These are phyloP conservation scores for Dendrobium huoshanense DNA, from an alignment of 106 monocot species.

Conservation along the genomic window DNA sequence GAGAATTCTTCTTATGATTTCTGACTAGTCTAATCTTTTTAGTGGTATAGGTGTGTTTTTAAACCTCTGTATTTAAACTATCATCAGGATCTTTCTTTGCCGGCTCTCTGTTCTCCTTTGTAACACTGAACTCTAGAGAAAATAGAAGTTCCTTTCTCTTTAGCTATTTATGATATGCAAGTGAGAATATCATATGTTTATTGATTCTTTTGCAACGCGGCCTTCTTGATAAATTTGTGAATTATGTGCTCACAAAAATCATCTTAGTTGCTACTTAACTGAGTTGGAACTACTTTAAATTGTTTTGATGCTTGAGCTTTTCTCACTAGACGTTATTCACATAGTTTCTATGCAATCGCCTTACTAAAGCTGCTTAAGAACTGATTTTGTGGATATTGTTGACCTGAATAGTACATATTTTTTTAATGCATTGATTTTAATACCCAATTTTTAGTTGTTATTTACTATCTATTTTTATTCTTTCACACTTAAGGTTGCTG, in stretches of 20 bases:
- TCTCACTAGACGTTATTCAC: background rate
- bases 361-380: background rate
- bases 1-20: too few species aligned
- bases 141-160: too few species aligned
- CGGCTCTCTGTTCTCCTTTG: too few species aligned
- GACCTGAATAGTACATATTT: background rate
- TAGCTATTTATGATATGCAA: too few species aligned
- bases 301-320: background rate
- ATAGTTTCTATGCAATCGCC: background rate
- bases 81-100: too few species aligned
- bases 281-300: background rate
- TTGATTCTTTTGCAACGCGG: too few species aligned
- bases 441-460: background rate
- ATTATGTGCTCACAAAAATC: background rate
- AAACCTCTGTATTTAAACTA: too few species aligned
- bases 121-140: too few species aligned
- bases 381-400: background rate
- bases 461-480: constrained; percentile 1
- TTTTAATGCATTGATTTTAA: background rate
- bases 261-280: background rate
- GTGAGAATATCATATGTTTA: too few species aligned
- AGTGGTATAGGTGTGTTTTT: too few species aligned
- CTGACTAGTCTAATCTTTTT: too few species aligned
- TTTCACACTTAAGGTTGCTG: constrained; percentile 67
- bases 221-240: too few species aligned